Percentiles rank a stretch among this genome's conserved stretches.
phyloP scores from a whole-genome alignment of 306 rosid genomes.

The Gleditsia sinensis region DNA sequence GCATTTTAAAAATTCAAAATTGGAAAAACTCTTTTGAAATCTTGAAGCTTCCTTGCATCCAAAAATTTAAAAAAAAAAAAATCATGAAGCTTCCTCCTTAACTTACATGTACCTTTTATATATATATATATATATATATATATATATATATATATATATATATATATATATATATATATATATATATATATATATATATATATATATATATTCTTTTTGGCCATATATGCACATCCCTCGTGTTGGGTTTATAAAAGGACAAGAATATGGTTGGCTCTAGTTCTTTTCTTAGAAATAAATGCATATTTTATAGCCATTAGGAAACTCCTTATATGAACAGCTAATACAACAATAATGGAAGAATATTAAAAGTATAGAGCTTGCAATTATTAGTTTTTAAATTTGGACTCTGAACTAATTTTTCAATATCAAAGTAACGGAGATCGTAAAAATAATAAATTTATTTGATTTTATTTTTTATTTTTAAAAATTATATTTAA shows the following conservation, averaged over 20 bases:
- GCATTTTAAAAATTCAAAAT: background rate
- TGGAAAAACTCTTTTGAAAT: background rate
- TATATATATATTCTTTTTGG: background rate
- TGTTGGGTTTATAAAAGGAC: background rate
- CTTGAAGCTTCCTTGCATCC: background rate
- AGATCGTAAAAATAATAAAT: too few species aligned
- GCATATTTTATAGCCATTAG: background rate
- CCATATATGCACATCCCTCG: background rate
- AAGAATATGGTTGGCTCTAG: background rate
- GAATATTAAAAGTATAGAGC: background rate
- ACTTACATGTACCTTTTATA: background rate
- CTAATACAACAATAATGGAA: background rate
- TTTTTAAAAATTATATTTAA: too few species aligned
- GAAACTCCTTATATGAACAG: background rate
- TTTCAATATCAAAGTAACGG: background rate
- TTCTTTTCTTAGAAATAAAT: background rate
- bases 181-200: too few species aligned
- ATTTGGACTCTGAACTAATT: background rate
- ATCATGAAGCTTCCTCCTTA: constrained; percentile 4
- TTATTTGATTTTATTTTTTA: too few species aligned
- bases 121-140: too few species aligned
- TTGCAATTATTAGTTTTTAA: background rate
- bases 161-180: too few species aligned
- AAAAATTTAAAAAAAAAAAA: background rate
- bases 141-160: too few species aligned